Percentiles rank a stretch among this genome's conserved stretches.
phyloP scores from a whole-genome alignment of 495 filamentous ascomycete genomes.

The Pyronema omphalodes region DNA sequence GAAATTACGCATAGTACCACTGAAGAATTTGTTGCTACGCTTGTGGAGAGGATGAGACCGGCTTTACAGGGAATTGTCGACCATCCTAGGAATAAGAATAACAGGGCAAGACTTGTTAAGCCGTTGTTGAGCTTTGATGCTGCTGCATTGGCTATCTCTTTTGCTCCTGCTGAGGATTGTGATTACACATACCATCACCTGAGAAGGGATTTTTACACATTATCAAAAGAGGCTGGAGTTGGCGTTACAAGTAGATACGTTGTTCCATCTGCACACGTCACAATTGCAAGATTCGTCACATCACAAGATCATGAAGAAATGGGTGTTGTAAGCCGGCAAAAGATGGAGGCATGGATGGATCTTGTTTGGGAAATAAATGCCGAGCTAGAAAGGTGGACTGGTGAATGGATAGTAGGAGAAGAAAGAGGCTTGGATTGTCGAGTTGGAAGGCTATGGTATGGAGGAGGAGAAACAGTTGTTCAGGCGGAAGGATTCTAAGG shows the following conservation, averaged over 20 bases:
- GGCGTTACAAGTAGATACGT: conserved; percentile 55
- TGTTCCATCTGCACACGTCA: conserved; percentile 75
- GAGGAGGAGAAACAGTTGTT: conserved; percentile 44
- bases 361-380: conserved; percentile 59
- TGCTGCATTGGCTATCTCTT: conserved; percentile 66
- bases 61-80: conserved; percentile 36
- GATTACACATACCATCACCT: conserved; percentile 80
- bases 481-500: conserved; percentile 10
- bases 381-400: conserved; percentile 36
- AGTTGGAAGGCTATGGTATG: conserved; percentile 65
- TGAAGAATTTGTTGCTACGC: conserved; percentile 36
- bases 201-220: conserved; percentile 51
- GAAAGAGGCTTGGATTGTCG: conserved; percentile 55
- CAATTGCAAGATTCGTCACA: conserved; percentile 57
- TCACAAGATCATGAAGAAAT: conserved; percentile 30
- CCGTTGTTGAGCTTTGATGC: conserved; percentile 72
- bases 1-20: conserved; percentile 61
- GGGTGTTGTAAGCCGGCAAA: conserved; percentile 20
- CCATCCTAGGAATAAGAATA: conserved; percentile 40
- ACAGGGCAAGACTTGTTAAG: conserved; percentile 47
- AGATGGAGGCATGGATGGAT: conserved; percentile 39
- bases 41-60: conserved; percentile 37
- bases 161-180: conserved; percentile 52
- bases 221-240: conserved; percentile 39
- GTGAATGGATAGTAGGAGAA: conserved; percentile 57